A percentile compares a stretch with the other conserved stretches of the same genome.
phyloP scores from a whole-genome alignment of 83 land plant species.

The Thuja plicata region DNA sequence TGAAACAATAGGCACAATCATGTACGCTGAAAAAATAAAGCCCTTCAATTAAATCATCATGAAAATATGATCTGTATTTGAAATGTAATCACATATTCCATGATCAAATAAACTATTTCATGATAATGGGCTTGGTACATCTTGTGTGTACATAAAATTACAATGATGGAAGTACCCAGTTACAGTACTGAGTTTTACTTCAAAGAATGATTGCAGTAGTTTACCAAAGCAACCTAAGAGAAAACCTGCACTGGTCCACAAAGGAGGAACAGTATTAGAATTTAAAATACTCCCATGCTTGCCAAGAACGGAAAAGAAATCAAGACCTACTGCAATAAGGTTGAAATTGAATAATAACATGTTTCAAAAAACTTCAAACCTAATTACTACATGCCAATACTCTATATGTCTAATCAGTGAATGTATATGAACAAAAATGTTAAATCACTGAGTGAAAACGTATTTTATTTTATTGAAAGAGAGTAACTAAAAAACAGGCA shows the following conservation, averaged over 20 bases:
- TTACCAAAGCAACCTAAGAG: slow-evolving; percentile 7
- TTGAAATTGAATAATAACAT: not conserved
- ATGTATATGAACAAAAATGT: not conserved
- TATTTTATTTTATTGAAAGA: not conserved
- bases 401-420: not conserved
- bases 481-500: not conserved
- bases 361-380: not conserved
- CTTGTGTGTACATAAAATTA: slow-evolving; percentile 7
- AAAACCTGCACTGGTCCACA: not conserved
- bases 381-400: not conserved
- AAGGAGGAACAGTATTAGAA: slow-evolving; percentile 7
- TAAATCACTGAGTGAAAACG: not conserved
- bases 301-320: not conserved
- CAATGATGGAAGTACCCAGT: slow-evolving; percentile 14
- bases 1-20: slow-evolving; percentile 1
- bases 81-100: not conserved
- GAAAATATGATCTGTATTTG: not conserved
- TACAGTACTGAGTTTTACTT: slow-evolving; percentile 8
- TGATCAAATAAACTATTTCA: slow-evolving; percentile 1
- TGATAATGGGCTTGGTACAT: slow-evolving; percentile 7
- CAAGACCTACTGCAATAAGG: not conserved
- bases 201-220: slow-evolving; percentile 13
- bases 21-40: not conserved
- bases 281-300: not conserved
- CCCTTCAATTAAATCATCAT: not conserved